phyloP scores from a whole-genome alignment of 352 stramenopile species.

The Phytophthora sp. region DNA sequence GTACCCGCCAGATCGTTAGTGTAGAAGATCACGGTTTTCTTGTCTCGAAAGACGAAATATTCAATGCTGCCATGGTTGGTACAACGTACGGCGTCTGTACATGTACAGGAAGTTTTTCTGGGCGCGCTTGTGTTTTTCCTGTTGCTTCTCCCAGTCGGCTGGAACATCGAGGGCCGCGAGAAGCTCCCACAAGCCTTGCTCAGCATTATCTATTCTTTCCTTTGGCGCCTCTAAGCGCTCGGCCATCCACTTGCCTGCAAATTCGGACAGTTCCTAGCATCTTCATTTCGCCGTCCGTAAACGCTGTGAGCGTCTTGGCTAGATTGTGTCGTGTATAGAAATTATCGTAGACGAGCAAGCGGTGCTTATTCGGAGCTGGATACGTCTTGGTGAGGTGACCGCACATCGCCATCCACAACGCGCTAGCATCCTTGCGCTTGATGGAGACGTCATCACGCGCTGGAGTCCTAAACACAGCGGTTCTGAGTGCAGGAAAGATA shows the following conservation, averaged over 20 bases:
- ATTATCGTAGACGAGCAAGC: slow-evolving; percentile 9
- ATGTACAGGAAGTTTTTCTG: background rate
- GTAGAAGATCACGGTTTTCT: slow-evolving; percentile 4
- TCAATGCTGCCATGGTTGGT: background rate
- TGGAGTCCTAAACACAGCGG: background rate
- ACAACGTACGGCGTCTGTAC: background rate
- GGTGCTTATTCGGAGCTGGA: background rate
- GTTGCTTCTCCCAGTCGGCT: background rate
- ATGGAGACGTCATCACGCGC: background rate
- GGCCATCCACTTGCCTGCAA: slow-evolving; percentile 4
- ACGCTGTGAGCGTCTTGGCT: background rate
- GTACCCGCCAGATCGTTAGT: slow-evolving; percentile 8
- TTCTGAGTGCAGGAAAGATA: background rate
- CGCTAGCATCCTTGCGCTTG: background rate
- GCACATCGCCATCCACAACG: slow-evolving; percentile 7
- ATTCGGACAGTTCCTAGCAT: slow-evolving; percentile 3
- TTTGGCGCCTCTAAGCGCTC: background rate
- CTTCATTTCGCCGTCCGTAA: slow-evolving; percentile 7
- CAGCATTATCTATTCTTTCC: background rate
- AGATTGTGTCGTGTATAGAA: slow-evolving; percentile 12
- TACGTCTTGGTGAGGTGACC: slow-evolving; percentile 6
- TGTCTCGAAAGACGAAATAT: slow-evolving; percentile 5
- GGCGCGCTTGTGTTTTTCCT: slow-evolving; percentile 14
- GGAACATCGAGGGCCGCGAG: slow-evolving; percentile 1
- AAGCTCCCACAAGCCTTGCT: slow-evolving; percentile 3